Conservation (phyloP, 2,329 filamentous ascomycete species). For the Calonectria naviculata region DNA sequence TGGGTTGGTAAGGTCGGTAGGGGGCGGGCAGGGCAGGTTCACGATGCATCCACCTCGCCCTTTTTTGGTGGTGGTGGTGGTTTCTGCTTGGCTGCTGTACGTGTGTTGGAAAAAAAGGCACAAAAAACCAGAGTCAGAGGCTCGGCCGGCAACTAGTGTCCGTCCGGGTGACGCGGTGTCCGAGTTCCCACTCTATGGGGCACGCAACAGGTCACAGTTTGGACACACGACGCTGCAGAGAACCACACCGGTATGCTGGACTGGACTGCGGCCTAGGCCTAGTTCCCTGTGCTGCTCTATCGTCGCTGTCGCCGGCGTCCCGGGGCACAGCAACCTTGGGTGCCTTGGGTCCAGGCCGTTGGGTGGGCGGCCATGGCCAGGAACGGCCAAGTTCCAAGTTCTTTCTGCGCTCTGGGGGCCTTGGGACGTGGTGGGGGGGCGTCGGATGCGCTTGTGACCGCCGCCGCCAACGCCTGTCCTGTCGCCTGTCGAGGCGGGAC, state of each 20-base stretch:
- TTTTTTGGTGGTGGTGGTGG: too few relatives aligned
- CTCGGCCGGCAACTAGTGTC: conserved; percentile 16
- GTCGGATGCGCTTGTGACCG: conserved; percentile 23
- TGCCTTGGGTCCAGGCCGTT: conserved; percentile 2
- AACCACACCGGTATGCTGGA: background rate
- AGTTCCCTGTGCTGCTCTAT: background rate
- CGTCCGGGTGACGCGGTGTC: conserved; percentile 16
- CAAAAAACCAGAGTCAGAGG: background rate
- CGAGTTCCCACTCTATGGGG: conserved; percentile 14
- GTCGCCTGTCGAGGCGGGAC: background rate
- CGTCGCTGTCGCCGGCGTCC: conserved; percentile 1
- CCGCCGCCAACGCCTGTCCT: conserved; percentile 2
- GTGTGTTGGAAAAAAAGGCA: too few relatives aligned
- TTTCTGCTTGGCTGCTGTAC: too few relatives aligned
- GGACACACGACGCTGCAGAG: background rate
- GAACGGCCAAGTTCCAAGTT: background rate
- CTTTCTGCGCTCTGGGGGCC: background rate
- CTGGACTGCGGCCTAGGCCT: conserved; percentile 4
- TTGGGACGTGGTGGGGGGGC: background rate
- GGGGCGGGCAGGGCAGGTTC: background rate
- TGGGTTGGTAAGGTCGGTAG: background rate
- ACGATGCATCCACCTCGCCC: background rate
- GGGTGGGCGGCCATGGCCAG: background rate
- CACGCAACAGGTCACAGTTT: conserved; percentile 8
- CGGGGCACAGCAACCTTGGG: conserved; percentile 1